A percentile compares a stretch with the other conserved stretches of the same genome.
These are phyloP conservation scores for Phytophthora fragariaefolia DNA, from an alignment of 352 stramenopile genomes.

Conservation along the genomic window DNA sequence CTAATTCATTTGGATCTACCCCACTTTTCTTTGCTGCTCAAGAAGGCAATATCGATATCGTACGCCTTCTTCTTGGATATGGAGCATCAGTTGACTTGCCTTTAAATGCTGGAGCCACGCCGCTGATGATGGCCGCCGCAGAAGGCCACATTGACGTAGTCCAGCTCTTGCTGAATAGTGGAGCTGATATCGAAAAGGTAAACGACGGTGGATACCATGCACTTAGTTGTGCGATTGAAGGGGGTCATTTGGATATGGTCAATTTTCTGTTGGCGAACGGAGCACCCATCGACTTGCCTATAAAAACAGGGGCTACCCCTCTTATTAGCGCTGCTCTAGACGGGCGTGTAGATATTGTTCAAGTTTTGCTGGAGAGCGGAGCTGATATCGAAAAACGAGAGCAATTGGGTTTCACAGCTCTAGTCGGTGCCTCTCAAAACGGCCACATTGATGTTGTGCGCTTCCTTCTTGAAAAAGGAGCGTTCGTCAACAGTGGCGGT, in stretches of 20 bases:
- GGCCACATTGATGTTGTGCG: not conserved
- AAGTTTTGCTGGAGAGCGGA: not conserved
- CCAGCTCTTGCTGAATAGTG: not conserved
- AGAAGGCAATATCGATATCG: conserved; percentile 9
- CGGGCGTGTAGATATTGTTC: not conserved
- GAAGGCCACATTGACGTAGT: conserved; percentile 8
- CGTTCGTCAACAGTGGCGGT: too few relatives aligned
- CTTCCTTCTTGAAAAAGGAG: not conserved
- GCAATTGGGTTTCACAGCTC: not conserved
- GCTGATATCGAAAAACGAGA: not conserved
- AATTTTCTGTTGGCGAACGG: conserved; percentile 9
- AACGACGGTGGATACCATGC: not conserved
- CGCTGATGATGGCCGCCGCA: not conserved
- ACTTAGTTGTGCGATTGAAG: conserved; percentile 20
- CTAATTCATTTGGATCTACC: not conserved
- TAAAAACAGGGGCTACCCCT: not conserved
- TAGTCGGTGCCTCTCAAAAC: not conserved
- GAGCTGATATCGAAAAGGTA: not conserved
- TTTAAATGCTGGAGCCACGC: not conserved
- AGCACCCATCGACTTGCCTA: not conserved
- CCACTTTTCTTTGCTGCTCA: conserved; percentile 19
- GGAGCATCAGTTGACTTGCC: not conserved
- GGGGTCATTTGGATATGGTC: conserved; percentile 16
- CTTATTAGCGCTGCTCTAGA: not conserved
- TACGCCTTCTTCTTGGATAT: conserved; percentile 10